phyloP scores from a whole-genome alignment of 345 rosid species.

The Boechera retrofracta region DNA sequence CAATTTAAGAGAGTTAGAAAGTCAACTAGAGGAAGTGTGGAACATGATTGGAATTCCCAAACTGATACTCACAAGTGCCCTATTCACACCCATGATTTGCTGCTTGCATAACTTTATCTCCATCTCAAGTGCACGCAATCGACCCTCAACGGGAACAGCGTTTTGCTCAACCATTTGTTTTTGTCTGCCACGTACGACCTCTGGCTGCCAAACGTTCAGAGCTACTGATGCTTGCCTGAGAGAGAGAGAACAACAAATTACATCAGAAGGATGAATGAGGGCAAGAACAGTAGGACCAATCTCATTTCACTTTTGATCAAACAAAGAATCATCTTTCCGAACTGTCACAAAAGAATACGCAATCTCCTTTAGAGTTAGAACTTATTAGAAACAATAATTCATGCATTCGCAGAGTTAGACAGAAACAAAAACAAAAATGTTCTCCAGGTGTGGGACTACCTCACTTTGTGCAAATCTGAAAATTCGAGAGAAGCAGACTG shows the following conservation, averaged over 20 bases:
- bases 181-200: conserved; percentile 67
- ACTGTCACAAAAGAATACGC: neutral
- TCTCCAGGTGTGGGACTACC: conserved; percentile 48
- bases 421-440: neutral
- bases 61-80: conserved; percentile 62
- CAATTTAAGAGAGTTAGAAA: conserved; percentile 5
- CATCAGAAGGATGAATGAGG: neutral
- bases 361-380: neutral
- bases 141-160: conserved; percentile 68
- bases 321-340: conserved; percentile 10
- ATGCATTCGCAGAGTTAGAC: too few relatives aligned
- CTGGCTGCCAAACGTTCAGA: conserved; percentile 94
- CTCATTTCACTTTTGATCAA: conserved; percentile 7
- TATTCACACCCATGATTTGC: conserved; percentile 59
- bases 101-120: conserved; percentile 82
- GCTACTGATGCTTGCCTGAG: conserved; percentile 93
- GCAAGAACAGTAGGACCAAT: conserved; percentile 1
- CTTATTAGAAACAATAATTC: neutral
- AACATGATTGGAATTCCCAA: conserved; percentile 2
- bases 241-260: conserved; percentile 29
- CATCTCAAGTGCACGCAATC: conserved; percentile 70
- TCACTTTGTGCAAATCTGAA: conserved; percentile 61
- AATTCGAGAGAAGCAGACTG: conserved; percentile 51
- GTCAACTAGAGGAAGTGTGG: neutral
- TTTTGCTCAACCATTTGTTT: conserved; percentile 80